phyloP scores from a whole-genome alignment of 2,329 filamentous ascomycete species.

The Paramyrothecium sp. region DNA sequence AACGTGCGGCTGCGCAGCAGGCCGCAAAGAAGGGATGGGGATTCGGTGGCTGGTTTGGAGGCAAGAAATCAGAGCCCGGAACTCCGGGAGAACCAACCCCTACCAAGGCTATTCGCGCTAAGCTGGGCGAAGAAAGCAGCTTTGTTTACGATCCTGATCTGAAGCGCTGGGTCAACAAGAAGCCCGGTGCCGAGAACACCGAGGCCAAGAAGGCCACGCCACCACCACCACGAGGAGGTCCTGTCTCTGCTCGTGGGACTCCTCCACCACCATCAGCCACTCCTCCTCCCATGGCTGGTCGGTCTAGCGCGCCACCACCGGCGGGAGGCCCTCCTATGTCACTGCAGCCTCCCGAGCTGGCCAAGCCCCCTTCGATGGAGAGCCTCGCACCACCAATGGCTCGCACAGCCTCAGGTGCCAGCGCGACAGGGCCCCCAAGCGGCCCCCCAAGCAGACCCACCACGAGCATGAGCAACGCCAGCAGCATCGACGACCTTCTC shows the following conservation, averaged over 20 bases:
- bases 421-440: constrained; percentile 37
- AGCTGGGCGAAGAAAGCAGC: constrained; percentile 87
- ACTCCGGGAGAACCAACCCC: constrained; percentile 37
- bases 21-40: constrained; percentile 69
- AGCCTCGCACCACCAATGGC: constrained; percentile 41
- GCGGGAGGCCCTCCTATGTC: constrained; percentile 24
- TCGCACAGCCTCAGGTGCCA: constrained; percentile 47
- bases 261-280: constrained; percentile 43
- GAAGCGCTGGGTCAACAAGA: constrained; percentile 98
- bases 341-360: constrained; percentile 26
- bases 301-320: constrained; percentile 30
- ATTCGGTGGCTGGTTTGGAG: constrained; percentile 82
- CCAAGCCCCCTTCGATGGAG: constrained; percentile 32
- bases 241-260: constrained; percentile 52
- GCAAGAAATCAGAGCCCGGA: constrained; percentile 50
- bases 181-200: constrained; percentile 65
- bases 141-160: constrained; percentile 96
- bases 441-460: constrained; percentile 67
- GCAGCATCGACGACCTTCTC: constrained; percentile 89
- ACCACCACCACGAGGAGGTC: constrained; percentile 69
- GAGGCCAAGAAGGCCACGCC: constrained; percentile 66
- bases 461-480: constrained; percentile 87
- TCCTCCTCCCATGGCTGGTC: constrained; percentile 26
- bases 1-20: constrained; percentile 53
- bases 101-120: constrained; percentile 79